phyloP scores from a whole-genome alignment of 2,329 filamentous ascomycete species.

The Nannizzia gypsea region DNA sequence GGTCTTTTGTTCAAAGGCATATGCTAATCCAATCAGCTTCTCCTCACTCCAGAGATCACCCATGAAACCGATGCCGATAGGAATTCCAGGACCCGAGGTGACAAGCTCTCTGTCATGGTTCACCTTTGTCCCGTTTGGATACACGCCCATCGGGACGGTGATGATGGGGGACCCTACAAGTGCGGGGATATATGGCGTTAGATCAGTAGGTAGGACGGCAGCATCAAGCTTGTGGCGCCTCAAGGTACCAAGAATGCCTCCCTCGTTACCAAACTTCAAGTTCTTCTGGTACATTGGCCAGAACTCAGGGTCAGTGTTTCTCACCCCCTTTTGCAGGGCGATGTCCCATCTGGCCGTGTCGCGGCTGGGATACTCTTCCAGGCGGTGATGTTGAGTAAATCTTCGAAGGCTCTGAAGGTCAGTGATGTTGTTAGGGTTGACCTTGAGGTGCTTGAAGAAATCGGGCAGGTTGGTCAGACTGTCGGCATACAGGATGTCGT shows the following conservation, averaged over 20 bases:
- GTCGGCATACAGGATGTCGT: constrained; percentile 42
- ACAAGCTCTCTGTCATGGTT: constrained; percentile 42
- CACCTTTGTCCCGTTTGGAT: constrained; percentile 39
- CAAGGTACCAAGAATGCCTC: constrained; percentile 51
- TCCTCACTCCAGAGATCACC: constrained; percentile 51
- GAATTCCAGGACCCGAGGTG: constrained; percentile 42
- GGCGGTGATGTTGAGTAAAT: constrained; percentile 43
- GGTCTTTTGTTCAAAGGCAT: constrained; percentile 56
- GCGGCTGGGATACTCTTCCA: constrained; percentile 50
- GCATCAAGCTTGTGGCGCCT: constrained; percentile 47
- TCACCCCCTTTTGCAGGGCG: constrained; percentile 41
- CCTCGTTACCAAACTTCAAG: constrained; percentile 44
- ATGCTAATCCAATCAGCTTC: constrained; percentile 51
- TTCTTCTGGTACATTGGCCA: constrained; percentile 46
- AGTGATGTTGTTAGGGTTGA: constrained; percentile 47
- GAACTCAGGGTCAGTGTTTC: constrained; percentile 47
- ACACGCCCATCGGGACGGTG: constrained; percentile 51
- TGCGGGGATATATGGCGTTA: constrained; percentile 40
- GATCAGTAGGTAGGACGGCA: constrained; percentile 46
- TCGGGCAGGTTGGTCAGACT: constrained; percentile 44
- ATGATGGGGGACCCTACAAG: constrained; percentile 50
- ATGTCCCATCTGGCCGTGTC: constrained; percentile 48
- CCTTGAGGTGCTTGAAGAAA: constrained; percentile 46
- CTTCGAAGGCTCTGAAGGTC: constrained; percentile 40
- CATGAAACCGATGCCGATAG: constrained; percentile 53